Percentiles rank a stretch among this genome's conserved stretches.
Evolutionary conservation across 2,329 filamentous ascomycete species (phyloP).

Genomic region (Fusarium falciforme): DNA sequence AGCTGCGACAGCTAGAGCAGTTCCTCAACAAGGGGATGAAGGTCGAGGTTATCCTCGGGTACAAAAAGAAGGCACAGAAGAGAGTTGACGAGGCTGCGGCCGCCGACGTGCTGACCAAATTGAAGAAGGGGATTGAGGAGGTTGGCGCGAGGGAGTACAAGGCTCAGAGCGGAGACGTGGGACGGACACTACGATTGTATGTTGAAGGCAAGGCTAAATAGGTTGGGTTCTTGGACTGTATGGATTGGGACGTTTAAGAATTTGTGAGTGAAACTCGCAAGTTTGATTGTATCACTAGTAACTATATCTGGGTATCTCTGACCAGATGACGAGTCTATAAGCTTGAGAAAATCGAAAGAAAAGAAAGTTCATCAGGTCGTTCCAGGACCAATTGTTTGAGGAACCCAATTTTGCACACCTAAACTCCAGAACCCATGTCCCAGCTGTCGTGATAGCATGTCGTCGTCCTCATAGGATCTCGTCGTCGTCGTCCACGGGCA

Average conservation of each 20-base stretch:
- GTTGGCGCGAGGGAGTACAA: constrained; percentile 58
- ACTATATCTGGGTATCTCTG: constrained; percentile 38
- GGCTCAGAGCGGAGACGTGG: constrained; percentile 57
- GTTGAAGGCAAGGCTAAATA: constrained; percentile 51
- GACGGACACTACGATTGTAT: constrained; percentile 56
- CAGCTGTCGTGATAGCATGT: constrained; percentile 4
- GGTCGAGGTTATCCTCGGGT: constrained; percentile 79
- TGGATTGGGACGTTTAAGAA: background rate
- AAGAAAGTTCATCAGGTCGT: constrained; percentile 26
- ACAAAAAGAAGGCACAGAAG: constrained; percentile 68
- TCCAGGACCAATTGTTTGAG: constrained; percentile 20
- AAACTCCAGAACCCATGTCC: constrained; percentile 35
- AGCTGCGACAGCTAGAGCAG: constrained; percentile 71
- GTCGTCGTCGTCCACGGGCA: constrained; percentile 46
- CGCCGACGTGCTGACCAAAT: constrained; percentile 61
- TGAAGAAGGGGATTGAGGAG: constrained; percentile 50
- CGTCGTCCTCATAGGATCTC: background rate
- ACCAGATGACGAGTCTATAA: constrained; percentile 33
- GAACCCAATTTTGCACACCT: constrained; percentile 42
- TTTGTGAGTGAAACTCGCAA: background rate
- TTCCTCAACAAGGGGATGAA: constrained; percentile 81
- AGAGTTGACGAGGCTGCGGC: constrained; percentile 72
- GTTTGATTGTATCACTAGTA: constrained; percentile 30
- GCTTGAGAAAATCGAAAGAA: constrained; percentile 19
- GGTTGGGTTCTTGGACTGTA: background rate